Evolutionary conservation across 23 red algal species (phyloP).

Genomic region (Gracilaria domingensis): DNA sequence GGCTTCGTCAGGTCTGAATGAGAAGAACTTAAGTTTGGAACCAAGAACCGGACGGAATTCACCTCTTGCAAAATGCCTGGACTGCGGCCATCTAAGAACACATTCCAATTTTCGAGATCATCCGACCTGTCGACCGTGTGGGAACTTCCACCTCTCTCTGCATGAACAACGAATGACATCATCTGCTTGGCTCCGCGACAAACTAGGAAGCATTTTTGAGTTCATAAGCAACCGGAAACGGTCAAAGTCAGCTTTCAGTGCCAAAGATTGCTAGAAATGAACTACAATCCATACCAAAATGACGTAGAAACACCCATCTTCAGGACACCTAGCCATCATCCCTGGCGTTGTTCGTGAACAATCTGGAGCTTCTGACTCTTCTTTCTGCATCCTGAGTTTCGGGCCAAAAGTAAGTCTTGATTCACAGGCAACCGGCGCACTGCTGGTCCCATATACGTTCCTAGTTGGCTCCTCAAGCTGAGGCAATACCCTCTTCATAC

Average conservation of each 20-base stretch:
- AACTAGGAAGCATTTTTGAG: not conserved
- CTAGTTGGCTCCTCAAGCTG: not conserved
- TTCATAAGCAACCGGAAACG: not conserved
- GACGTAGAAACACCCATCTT: not conserved
- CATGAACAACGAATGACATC: slow-evolving; percentile 2
- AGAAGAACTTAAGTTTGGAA: not conserved
- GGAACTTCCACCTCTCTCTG: not conserved
- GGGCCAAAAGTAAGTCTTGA: not conserved
- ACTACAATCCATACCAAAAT: not conserved
- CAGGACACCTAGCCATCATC: not conserved
- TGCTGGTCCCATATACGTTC: not conserved
- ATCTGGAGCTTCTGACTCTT: not conserved
- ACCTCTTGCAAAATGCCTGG: slow-evolving; percentile 25
- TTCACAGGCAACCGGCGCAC: not conserved
- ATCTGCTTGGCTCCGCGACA: not conserved
- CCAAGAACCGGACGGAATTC: slow-evolving; percentile 43
- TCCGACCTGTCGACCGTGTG: not conserved
- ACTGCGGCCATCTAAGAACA: not conserved
- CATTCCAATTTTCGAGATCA: slow-evolving; percentile 16
- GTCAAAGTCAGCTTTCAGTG: too few species aligned
- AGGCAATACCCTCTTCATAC: not conserved
- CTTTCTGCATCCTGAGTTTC: not conserved
- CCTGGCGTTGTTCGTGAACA: not conserved
- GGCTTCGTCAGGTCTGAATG: not conserved
- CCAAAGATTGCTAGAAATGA: not conserved